Base-by-base conservation (phyloP, 2,329 filamentous ascomycete genomes). In the Fusarium tricinctum region DNA sequence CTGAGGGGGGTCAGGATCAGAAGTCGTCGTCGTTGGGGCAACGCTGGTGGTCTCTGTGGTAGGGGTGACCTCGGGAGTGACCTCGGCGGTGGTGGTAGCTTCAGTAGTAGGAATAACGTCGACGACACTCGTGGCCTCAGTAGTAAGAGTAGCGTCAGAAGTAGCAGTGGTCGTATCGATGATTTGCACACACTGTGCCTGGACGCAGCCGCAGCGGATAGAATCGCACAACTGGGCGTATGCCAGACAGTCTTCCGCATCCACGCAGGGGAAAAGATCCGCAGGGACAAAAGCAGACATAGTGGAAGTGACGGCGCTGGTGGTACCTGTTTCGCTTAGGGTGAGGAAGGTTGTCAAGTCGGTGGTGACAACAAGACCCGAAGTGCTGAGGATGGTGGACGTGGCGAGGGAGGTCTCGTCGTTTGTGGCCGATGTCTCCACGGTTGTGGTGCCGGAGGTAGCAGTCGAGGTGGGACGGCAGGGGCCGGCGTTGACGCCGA, bases 151-250 rank as follows among this genome's bases (percentile, higher is more conserved):
- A 28, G 26, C 26, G 4, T 28, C 26, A 28, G 26, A 28, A 28
- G 28, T 30, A 30, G 43, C 19, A 15, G n/a, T 28, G 7, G 53
- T 35, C 9, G 53, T 42, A 19, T n/a, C 53, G 0, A 45, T 52
- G 10, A 57, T 26, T 3, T 9, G 35, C 14, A 26, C 20, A n/a
- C 53, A 57, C 10, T 26, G 22, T 2, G 20, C 13, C n/a, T 53
- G 40, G 22, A 62, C 23, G 9, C 59, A 63, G 13, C 59, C 59
- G 20, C 59, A 63, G 38, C 48, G 59, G 30, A 14, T 0, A 2
- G 22, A 2, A 15, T 63, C 59, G n/a, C 59, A 63, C 28, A 4
- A 48, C n/a, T 22, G 8, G 28, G 10, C 10, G 7, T 32, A 22
- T 1, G 14, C 23, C 5, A 6, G 2, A 6, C 59, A 63, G 15